Base-by-base conservation (phyloP, 192 early-diverging fungal species). In the Backusella liffmaniae region DNA sequence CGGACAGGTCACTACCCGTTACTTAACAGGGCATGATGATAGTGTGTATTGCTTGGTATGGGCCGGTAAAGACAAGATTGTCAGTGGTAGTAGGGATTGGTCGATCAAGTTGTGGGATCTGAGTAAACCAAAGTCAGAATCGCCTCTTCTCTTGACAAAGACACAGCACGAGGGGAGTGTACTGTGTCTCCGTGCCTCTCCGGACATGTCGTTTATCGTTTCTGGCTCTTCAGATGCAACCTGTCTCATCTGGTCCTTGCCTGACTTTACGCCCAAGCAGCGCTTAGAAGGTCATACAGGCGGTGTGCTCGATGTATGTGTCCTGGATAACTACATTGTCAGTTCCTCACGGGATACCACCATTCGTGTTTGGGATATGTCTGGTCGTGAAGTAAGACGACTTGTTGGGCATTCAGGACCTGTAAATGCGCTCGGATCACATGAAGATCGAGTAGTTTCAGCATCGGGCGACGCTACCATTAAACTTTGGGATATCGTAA, bases 1-100 rank as follows among this genome's bases (percentile, higher is more conserved):
- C 0, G 86, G 77, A 8, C 75, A 74, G 2, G 84, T 84, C 34
- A 66, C 77, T 12, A 84, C 88, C 21, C 83, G 78, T 23, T 89
- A 90, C 18, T 79, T 98, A 9, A 80, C 77, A 9, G 95, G 95
- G 32, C 97, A 99, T 72, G 74, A 70, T 10, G 95, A 94, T 59
- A 95, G 92, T 73, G 96, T 99, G 5, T 94, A 98, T 75, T 99
- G 97, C 73, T 86, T 99, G 18, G 96, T 97, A 59, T 97, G 88
- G 83, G 87, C 94, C 23, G 87, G 96, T 75, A 81, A 36, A 6
- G 37, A 90, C 16, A 88, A 88, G 71, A 88, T 96, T 21, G 88
- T 96, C 0, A 94, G 92, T 3, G 94, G 94, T 16, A 93, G 92
- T 35, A 86, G 92, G 66, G 94, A 96, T 79, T 80, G 87, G 56